Evolutionary conservation across 495 filamentous ascomycete genomes (phyloP).

Genomic region (Talaromyces stipitatus): DNA sequence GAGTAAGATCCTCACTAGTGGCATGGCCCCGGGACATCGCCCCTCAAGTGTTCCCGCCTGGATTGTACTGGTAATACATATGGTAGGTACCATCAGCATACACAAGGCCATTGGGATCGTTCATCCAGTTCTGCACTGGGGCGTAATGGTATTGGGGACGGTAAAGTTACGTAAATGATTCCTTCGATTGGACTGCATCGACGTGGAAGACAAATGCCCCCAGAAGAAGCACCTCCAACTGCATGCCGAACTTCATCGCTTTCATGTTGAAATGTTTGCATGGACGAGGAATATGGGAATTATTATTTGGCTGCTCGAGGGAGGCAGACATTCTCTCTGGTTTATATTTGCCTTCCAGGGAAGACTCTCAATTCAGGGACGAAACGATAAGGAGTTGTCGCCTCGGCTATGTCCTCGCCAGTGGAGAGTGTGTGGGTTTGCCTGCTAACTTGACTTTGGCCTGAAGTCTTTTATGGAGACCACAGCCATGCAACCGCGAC

Average conservation of each 20-base stretch:
- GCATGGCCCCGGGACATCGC: conserved; percentile 37
- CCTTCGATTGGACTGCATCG: neutral
- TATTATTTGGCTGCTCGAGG: neutral
- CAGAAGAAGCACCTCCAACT: neutral
- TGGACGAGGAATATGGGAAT: neutral
- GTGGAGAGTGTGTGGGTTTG: neutral
- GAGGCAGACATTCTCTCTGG: neutral
- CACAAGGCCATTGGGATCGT: conserved; percentile 54
- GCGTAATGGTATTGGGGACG: conserved; percentile 46
- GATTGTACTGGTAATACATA: conserved; percentile 36
- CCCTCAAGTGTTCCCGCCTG: conserved; percentile 22
- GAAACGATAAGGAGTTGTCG: neutral
- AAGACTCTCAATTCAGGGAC: neutral
- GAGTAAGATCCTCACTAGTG: conserved; percentile 28
- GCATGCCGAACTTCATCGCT: neutral
- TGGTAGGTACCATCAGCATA: conserved; percentile 27
- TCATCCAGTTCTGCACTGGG: conserved; percentile 47
- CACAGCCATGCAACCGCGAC: neutral
- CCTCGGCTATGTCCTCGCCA: neutral
- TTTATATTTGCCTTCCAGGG: neutral
- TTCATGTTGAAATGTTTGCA: neutral
- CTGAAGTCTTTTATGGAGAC: neutral
- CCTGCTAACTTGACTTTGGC: neutral
- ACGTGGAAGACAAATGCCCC: neutral
- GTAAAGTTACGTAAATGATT: conserved; percentile 33